phyloP scores from a whole-genome alignment of 805 yeast species.

The Torulaspora delbrueckii region DNA sequence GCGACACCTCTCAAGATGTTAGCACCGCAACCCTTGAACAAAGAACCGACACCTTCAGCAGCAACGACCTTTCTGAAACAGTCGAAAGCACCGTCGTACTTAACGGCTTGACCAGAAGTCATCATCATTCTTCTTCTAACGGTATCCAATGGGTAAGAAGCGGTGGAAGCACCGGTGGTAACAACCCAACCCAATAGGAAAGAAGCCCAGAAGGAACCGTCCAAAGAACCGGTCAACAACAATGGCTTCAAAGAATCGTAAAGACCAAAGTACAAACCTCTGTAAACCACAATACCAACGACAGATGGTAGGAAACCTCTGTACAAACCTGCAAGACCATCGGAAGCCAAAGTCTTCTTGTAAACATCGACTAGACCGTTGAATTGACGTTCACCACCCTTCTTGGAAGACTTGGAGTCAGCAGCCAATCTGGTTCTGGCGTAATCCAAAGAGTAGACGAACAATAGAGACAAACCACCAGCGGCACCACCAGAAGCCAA shows the following conservation, averaged over 20 bases:
- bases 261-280: conserved; percentile 98
- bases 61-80: conserved; percentile 89
- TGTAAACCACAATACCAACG: conserved; percentile 95
- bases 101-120: conserved; percentile 98
- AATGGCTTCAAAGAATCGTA: conserved; percentile 96
- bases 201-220: conserved; percentile 91
- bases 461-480: conserved; percentile 92
- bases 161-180: conserved; percentile 97
- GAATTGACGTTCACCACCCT: conserved; percentile 93
- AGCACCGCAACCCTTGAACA: conserved; percentile 99
- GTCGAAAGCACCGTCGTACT: conserved; percentile 92
- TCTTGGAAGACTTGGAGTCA: conserved; percentile 85
- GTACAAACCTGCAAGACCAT: conserved; percentile 97
- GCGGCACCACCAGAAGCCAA: conserved; percentile 98
- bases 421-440: conserved; percentile 99
- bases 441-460: conserved; percentile 94
- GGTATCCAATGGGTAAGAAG: conserved; percentile 98
- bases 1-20: conserved; percentile 99
- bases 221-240: conserved; percentile 88
- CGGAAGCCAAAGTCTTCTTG: conserved; percentile 91
- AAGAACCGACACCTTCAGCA: conserved; percentile 88
- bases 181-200: conserved; percentile 97
- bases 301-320: conserved; percentile 99
- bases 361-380: conserved; percentile 95
- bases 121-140: conserved; percentile 99